Conservation (phyloP, 2,329 filamentous ascomycete genomes). For the Fusarium sp. region DNA sequence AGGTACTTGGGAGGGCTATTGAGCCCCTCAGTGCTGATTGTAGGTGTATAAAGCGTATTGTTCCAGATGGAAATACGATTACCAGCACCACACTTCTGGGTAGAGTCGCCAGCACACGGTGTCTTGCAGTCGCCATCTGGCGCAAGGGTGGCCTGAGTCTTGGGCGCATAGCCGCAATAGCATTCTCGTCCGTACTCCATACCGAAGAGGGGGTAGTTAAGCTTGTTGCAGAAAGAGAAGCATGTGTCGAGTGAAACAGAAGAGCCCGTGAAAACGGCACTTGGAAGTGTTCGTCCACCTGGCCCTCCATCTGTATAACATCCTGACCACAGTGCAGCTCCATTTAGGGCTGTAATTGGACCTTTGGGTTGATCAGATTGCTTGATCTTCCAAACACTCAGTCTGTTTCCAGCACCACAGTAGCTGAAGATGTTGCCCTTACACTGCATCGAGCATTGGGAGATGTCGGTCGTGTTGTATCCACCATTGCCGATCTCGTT, state of each 20-base stretch:
- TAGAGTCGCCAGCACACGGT: constrained; percentile 31
- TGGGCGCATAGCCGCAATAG: constrained; percentile 39
- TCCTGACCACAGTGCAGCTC: constrained; percentile 30
- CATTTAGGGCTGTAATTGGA: constrained; percentile 30
- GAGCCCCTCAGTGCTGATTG: not conserved
- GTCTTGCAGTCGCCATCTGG: constrained; percentile 41
- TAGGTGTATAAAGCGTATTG: constrained; percentile 25
- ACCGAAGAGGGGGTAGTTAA: constrained; percentile 42
- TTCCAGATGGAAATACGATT: constrained; percentile 44
- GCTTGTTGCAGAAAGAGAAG: constrained; percentile 39
- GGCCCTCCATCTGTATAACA: constrained; percentile 43
- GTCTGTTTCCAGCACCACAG: constrained; percentile 42
- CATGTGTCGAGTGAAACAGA: constrained; percentile 40
- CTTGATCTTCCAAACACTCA: constrained; percentile 43
- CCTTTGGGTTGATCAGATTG: constrained; percentile 25
- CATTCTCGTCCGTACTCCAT: constrained; percentile 44
- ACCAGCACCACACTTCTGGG: constrained; percentile 37
- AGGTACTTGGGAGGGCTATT: constrained; percentile 13
- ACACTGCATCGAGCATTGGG: constrained; percentile 46
- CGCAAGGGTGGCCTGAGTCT: constrained; percentile 27
- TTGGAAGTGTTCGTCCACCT: constrained; percentile 39
- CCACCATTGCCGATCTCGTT: constrained; percentile 37
- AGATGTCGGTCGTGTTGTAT: constrained; percentile 30
- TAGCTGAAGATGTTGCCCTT: constrained; percentile 43
- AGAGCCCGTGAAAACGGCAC: constrained; percentile 34